These are phyloP conservation scores for Schoenoplectus tabernaemontani DNA, from an alignment of 202 grass and related monocot genomes.

Conservation along the genomic window DNA sequence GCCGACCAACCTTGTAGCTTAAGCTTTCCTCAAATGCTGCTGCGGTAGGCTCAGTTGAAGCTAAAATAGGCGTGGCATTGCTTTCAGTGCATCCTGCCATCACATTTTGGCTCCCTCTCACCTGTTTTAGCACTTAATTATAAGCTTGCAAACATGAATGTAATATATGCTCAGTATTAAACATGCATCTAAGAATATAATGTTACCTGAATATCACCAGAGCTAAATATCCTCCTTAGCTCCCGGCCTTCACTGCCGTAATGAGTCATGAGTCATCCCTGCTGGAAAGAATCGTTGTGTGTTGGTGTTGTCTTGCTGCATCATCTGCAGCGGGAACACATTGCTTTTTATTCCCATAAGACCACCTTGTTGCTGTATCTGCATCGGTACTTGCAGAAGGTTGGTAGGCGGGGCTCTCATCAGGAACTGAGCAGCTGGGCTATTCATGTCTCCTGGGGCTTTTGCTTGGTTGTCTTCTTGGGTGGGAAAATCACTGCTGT, in stretches of 20 bases:
- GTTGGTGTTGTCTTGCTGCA: neutral
- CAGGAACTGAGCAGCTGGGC: slow-evolving; percentile 30
- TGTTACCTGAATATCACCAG: slow-evolving; percentile 61
- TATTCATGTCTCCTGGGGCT: slow-evolving; percentile 24
- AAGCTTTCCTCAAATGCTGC: slow-evolving; percentile 47
- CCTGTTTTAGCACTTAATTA: slow-evolving; percentile 23
- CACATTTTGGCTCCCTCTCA: slow-evolving; percentile 42
- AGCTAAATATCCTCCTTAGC: slow-evolving; percentile 40
- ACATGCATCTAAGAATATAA: neutral
- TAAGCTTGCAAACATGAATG: neutral
- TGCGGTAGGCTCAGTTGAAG: neutral
- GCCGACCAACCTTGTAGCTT: slow-evolving; percentile 60
- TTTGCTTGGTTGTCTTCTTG: slow-evolving; percentile 35
- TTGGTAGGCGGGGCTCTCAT: slow-evolving; percentile 22
- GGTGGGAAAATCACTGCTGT: slow-evolving; percentile 1
- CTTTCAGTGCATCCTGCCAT: slow-evolving; percentile 43
- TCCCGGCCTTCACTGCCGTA: slow-evolving; percentile 34
- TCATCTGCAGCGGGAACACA: neutral
- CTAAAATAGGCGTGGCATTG: slow-evolving; percentile 4
- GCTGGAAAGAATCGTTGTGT: slow-evolving; percentile 43
- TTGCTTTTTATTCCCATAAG: slow-evolving; percentile 1
- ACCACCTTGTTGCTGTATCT: neutral
- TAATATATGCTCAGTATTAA: slow-evolving; percentile 1
- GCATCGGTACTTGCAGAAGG: slow-evolving; percentile 26
- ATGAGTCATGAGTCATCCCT: too few species aligned